Evolutionary conservation across 2,329 filamentous ascomycete species (phyloP), one percentile per base, ranked within the genome.

Genomic region (Aspergillus piperis): DNA sequence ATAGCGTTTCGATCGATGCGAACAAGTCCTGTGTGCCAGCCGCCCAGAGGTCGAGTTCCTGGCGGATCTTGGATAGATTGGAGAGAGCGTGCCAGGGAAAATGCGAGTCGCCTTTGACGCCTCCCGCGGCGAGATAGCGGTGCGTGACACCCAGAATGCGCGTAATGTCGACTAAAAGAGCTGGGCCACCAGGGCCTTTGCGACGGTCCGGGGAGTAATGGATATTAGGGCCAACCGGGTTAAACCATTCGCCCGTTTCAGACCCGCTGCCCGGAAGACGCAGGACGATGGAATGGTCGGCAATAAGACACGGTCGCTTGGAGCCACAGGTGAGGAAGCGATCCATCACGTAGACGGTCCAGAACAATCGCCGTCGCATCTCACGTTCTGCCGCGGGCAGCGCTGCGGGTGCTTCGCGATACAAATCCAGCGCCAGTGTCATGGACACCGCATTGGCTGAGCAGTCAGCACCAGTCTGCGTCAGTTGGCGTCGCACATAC

Each of bases 81-180:
- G 92, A 96, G 19, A 93, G 82, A 1, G 90, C 88, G 72, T 96
- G 91, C 92, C 92, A 96, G 8, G 92, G 92, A 65, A 96, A 96
- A 73, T 96, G 91, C 0, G 91, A 92, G 71, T 96, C 91, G 30
- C 91, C 91, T 76, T 94, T 95, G 58, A 95, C 90, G 36, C 92
- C 92, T 6, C 91, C 92, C 2, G 90, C 89, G 8, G 91, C 90
- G 53, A 96, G 82, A 73, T 96, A 96, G 61, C 88, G 85, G 70
- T 93, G 95, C 1, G 91, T 94, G 61, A 89, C 88, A 36, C 92
- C 91, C 6, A 96, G 82, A 49, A 96, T 91, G 36, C 91, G 88
- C 27, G 87, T 88, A 63, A 96, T 93, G 69, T 95, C 91, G 66
- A 96, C 91, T 30, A 96, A 83, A 84, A 96, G 89, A 6, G 89